A percentile compares a stretch with the other conserved stretches of the same genome.
Conservation (phyloP, 305 asterid species). For the Petunia hybrid region DNA sequence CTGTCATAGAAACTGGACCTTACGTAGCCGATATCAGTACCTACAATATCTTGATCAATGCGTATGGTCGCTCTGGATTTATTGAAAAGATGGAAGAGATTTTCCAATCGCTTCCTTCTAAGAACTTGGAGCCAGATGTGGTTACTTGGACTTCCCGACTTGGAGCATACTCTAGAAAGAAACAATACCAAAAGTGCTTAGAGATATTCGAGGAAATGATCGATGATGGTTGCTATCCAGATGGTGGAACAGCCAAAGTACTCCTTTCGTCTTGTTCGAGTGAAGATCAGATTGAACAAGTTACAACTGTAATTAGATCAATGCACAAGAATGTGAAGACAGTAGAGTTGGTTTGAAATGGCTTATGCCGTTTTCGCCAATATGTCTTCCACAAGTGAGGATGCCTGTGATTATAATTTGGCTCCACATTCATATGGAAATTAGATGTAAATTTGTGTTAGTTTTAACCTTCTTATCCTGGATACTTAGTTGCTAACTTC, state of each 20-base stretch:
- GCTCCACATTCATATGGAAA: neutral
- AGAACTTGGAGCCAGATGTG: constrained; percentile 66
- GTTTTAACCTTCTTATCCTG: neutral
- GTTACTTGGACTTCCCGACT: constrained; percentile 81
- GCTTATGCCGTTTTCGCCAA: neutral
- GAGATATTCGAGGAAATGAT: constrained; percentile 93
- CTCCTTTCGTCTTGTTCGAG: constrained; percentile 72
- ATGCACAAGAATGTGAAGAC: constrained; percentile 54
- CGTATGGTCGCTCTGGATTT: constrained; percentile 75
- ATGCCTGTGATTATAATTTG: too few species aligned
- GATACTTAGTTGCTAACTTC: too few species aligned
- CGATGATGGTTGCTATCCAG: constrained; percentile 80
- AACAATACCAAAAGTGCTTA: constrained; percentile 63
- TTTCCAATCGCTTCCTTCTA: constrained; percentile 54
- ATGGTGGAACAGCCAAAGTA: constrained; percentile 86
- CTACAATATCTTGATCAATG: constrained; percentile 77
- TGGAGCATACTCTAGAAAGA: constrained; percentile 85
- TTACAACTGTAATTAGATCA: constrained; percentile 70
- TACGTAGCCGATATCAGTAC: constrained; percentile 72
- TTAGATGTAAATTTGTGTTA: neutral
- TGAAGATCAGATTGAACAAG: constrained; percentile 78
- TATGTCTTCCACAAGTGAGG: neutral
- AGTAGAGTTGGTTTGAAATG: constrained; percentile 39
- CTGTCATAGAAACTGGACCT: constrained; percentile 59
- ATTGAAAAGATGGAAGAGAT: constrained; percentile 74